Evolutionary conservation across 495 filamentous ascomycete species (phyloP).

Genomic region (Collariella sp.): DNA sequence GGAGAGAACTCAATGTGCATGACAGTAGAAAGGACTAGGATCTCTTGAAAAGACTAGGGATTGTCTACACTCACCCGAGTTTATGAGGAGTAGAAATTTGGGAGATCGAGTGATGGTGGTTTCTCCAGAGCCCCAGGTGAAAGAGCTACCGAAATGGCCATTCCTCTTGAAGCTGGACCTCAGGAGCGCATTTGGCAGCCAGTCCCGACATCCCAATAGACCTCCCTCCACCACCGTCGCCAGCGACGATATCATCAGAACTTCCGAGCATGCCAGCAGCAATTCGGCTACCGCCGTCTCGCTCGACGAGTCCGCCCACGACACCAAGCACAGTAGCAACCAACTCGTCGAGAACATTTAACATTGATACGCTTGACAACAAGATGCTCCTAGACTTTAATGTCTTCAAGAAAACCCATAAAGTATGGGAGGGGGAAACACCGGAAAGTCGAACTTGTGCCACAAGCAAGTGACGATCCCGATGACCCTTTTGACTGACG

Average conservation of each 20-base stretch:
- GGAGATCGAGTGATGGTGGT: constrained; percentile 3
- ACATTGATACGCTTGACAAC: constrained; percentile 28
- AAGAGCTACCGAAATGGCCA: constrained; percentile 14
- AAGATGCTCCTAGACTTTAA: constrained; percentile 30
- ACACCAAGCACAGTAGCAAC: constrained; percentile 23
- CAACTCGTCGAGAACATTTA: constrained; percentile 4
- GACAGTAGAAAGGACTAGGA: constrained; percentile 17
- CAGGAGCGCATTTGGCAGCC: constrained; percentile 3
- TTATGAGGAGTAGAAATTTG: no score
- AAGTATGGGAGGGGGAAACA: constrained; percentile 41
- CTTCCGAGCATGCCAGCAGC: constrained; percentile 13
- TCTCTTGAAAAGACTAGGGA: constrained; percentile 18
- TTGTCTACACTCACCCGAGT: background rate
- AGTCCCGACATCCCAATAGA: constrained; percentile 22
- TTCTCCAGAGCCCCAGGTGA: constrained; percentile 20
- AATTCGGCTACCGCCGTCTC: constrained; percentile 18
- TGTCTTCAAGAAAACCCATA: constrained; percentile 29
- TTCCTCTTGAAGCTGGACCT: background rate
- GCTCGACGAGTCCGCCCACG: constrained; percentile 24
- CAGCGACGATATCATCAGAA: constrained; percentile 12
- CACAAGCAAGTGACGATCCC: constrained; percentile 41
- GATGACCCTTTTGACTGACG: constrained; percentile 37
- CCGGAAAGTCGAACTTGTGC: constrained; percentile 37
- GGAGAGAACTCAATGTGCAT: constrained; percentile 13
- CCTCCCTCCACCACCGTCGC: constrained; percentile 25